Conservation (phyloP, 345 rosid genomes). For the Passiflora organensis region DNA sequence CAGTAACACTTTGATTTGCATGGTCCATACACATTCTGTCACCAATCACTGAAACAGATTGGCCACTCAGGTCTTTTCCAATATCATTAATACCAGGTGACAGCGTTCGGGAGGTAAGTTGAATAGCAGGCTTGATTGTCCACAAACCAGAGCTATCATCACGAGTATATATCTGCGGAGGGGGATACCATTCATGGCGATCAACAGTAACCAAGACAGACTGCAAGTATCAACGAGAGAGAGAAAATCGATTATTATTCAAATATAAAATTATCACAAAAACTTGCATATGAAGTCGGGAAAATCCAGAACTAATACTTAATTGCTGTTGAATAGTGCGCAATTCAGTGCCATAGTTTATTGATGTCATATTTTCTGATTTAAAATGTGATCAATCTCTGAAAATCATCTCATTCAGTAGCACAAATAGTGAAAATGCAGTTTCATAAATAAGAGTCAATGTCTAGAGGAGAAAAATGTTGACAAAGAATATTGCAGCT, state of each 20-base stretch:
- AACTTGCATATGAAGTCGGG: no score
- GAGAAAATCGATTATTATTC: background rate
- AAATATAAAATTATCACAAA: no score
- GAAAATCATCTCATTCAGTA: no score
- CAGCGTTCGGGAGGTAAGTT: slow-evolving; percentile 21
- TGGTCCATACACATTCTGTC: slow-evolving; percentile 40
- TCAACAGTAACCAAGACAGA: slow-evolving; percentile 78
- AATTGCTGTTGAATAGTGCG: no score
- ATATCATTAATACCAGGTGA: slow-evolving; percentile 33
- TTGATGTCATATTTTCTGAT: no score
- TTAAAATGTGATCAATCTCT: no score
- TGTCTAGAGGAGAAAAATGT: no score
- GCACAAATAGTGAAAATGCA: no score
- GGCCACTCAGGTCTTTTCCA: slow-evolving; percentile 23
- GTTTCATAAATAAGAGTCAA: no score
- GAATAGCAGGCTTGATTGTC: slow-evolving; percentile 63
- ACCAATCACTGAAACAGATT: slow-evolving; percentile 25
- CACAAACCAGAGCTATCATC: slow-evolving; percentile 86
- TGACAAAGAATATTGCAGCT: no score
- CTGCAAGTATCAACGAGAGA: slow-evolving; percentile 42
- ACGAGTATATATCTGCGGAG: slow-evolving; percentile 85
- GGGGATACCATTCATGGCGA: slow-evolving; percentile 95
- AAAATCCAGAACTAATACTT: no score
- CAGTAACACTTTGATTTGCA: slow-evolving; percentile 25
- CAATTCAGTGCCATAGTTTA: no score